These are phyloP conservation scores for Penicillium sp. DNA, from an alignment of 2,329 filamentous ascomycete genomes.

Conservation along the genomic window DNA sequence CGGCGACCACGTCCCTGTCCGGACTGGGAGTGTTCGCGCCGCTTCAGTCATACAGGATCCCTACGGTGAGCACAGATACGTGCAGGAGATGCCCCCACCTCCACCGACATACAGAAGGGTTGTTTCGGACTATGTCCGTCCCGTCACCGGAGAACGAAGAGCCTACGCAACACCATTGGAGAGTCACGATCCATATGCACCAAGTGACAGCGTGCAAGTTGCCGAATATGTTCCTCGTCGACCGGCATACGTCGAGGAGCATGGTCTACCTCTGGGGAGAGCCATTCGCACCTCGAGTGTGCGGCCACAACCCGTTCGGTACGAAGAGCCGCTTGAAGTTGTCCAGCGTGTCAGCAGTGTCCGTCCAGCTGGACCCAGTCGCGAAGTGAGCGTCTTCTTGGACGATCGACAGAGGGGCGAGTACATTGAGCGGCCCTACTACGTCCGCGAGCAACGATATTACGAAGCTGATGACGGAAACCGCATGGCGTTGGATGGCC, in stretches of 20 bases:
- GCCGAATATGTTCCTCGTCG: conserved; percentile 43
- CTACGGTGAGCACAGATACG: conserved; percentile 43
- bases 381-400: conserved; percentile 47
- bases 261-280: conserved; percentile 61
- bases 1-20: conserved; percentile 34
- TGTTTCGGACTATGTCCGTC: conserved; percentile 38
- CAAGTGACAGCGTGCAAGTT: conserved; percentile 45
- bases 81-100: conserved; percentile 50
- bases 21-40: conserved; percentile 40
- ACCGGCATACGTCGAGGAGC: conserved; percentile 63
- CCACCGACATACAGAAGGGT: conserved; percentile 44
- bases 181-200: conserved; percentile 38
- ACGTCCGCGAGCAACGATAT: conserved; percentile 44
- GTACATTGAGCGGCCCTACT: conserved; percentile 49
- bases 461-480: conserved; percentile 40
- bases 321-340: conserved; percentile 45
- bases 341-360: conserved; percentile 47
- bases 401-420: conserved; percentile 50
- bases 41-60: conserved; percentile 47
- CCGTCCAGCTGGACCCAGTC: conserved; percentile 40
- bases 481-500: conserved; percentile 34
- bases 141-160: conserved; percentile 33
- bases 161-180: conserved; percentile 36
- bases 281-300: conserved; percentile 60
- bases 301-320: conserved; percentile 53